A percentile compares a stretch with the other conserved stretches of the same genome.
Conservation (phyloP, 495 filamentous ascomycete genomes). For the Hypoxylon perforatum region DNA sequence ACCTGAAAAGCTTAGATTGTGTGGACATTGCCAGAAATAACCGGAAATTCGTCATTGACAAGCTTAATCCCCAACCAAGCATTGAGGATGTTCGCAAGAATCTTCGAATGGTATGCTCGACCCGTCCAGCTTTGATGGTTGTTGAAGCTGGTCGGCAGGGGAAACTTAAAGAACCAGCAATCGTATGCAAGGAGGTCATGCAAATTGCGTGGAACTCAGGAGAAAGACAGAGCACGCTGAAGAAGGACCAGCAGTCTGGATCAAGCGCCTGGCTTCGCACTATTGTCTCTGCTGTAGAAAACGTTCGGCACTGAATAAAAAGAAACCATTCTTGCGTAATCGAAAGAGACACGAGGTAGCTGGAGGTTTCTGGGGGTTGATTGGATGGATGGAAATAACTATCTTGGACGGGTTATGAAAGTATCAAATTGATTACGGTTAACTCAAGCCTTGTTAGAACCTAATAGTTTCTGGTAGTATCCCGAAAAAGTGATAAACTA, state of each 20-base stretch:
- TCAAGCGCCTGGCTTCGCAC: conserved; percentile 11
- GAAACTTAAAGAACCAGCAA: conserved; percentile 32
- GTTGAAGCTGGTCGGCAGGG: conserved; percentile 36
- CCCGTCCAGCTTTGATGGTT: conserved; percentile 43
- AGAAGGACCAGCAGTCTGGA: neutral
- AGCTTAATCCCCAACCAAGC: conserved; percentile 36
- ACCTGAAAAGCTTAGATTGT: conserved; percentile 40
- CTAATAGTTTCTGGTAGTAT: too few species aligned
- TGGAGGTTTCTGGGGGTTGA: too few species aligned
- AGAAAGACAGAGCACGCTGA: conserved; percentile 34
- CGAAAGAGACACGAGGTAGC: too few species aligned
- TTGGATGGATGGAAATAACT: too few species aligned
- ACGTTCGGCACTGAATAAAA: neutral
- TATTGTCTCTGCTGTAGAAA: neutral
- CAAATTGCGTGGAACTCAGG: conserved; percentile 43
- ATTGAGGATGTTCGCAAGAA: conserved; percentile 31
- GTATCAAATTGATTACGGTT: too few species aligned
- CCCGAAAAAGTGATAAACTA: too few species aligned
- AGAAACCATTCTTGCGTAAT: too few species aligned
- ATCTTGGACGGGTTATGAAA: too few species aligned
- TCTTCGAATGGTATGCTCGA: conserved; percentile 35
- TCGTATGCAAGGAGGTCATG: conserved; percentile 44
- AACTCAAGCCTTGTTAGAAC: too few species aligned
- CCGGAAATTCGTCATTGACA: conserved; percentile 41
- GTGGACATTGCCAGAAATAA: conserved; percentile 45